A percentile compares a stretch with the other conserved stretches of the same genome.
Evolutionary conservation across 2,329 filamentous ascomycete genomes (phyloP).

Genomic region (Akanthomyces dipterigenus): DNA sequence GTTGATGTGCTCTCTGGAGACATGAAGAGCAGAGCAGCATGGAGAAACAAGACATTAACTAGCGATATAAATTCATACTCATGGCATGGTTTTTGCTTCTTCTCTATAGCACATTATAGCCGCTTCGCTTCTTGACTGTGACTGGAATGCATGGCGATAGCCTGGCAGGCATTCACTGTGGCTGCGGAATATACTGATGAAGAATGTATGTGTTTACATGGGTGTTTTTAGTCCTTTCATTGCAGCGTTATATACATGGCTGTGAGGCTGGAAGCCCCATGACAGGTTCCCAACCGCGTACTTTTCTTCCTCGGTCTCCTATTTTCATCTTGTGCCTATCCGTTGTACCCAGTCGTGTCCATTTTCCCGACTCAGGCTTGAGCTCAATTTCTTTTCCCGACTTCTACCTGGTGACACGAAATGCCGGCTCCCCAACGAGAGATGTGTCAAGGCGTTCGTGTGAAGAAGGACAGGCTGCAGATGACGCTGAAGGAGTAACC

Average conservation of each 20-base stretch:
- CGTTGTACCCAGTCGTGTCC: neutral
- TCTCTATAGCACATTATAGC: neutral
- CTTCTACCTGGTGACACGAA: no score
- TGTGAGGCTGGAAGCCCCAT: neutral
- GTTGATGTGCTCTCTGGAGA: conserved; percentile 7
- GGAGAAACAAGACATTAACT: neutral
- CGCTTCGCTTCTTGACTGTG: neutral
- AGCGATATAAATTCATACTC: neutral
- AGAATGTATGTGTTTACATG: neutral
- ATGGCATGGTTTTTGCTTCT: neutral
- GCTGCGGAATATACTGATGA: no score
- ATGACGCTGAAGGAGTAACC: no score
- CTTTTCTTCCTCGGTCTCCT: neutral
- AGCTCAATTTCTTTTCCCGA: no score
- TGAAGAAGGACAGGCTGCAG: no score
- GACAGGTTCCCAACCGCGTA: conserved; percentile 7
- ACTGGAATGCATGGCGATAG: neutral
- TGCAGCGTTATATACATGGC: conserved; percentile 14
- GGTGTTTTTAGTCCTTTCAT: conserved; percentile 5
- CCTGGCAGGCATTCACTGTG: no score
- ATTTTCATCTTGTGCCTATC: neutral
- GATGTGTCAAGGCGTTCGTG: no score
- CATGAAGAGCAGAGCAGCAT: neutral
- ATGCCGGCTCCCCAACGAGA: neutral
- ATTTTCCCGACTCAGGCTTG: neutral